Evolutionary conservation across 2,329 filamentous ascomycete species (phyloP).

Genomic region (Penicillium sp.): DNA sequence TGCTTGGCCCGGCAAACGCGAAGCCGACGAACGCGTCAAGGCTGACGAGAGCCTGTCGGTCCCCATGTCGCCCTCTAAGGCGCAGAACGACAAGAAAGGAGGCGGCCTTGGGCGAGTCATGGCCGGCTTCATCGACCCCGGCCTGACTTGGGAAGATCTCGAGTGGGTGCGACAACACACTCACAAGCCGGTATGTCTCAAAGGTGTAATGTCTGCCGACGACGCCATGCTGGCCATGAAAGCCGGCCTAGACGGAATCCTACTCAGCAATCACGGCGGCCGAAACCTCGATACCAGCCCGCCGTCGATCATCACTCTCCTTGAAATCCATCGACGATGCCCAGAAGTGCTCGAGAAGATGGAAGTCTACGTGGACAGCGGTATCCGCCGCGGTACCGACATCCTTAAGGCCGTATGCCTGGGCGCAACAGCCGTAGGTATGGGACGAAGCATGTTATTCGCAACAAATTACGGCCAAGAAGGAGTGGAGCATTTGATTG

Average conservation of each 20-base stretch:
- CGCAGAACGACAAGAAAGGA: slow-evolving; percentile 52
- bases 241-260: slow-evolving; percentile 53
- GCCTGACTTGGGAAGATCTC: slow-evolving; percentile 54
- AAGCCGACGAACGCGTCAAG: slow-evolving; percentile 56
- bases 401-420: slow-evolving; percentile 55
- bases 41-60: slow-evolving; percentile 45
- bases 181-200: slow-evolving; percentile 54
- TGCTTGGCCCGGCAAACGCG: slow-evolving; percentile 55
- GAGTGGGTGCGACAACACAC: slow-evolving; percentile 51
- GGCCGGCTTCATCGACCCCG: slow-evolving; percentile 52
- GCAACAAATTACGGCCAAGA: slow-evolving; percentile 55
- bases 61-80: slow-evolving; percentile 45
- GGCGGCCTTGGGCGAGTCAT: slow-evolving; percentile 55
- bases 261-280: slow-evolving; percentile 60
- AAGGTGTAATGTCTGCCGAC: slow-evolving; percentile 57
- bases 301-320: slow-evolving; percentile 51
- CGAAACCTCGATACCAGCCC: slow-evolving; percentile 54
- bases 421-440: slow-evolving; percentile 54
- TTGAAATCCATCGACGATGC: slow-evolving; percentile 52
- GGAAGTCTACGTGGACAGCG: slow-evolving; percentile 55
- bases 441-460: slow-evolving; percentile 55
- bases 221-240: slow-evolving; percentile 54
- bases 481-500: slow-evolving; percentile 54
- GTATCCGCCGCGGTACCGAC: slow-evolving; percentile 54
- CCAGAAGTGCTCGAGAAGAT: slow-evolving; percentile 51